phyloP scores from a whole-genome alignment of 2,329 filamentous ascomycete genomes.

The Xylaria sp. region DNA sequence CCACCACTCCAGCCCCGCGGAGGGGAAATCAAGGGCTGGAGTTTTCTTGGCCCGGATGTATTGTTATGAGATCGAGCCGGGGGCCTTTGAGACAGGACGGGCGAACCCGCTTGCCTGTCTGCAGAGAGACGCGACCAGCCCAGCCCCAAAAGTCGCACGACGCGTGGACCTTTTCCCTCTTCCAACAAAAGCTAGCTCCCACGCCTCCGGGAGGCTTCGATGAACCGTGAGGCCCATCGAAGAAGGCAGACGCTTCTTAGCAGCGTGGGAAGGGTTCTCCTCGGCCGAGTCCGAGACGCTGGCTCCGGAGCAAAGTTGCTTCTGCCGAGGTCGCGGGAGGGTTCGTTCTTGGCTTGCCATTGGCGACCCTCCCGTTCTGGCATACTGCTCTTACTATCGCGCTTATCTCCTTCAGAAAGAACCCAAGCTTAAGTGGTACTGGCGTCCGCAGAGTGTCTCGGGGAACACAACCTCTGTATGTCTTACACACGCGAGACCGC shows the following conservation, averaged over 20 bases:
- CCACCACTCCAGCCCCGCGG: constrained; percentile 9
- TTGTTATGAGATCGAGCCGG: constrained; percentile 37
- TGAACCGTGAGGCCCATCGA: constrained; percentile 1
- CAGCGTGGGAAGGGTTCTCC: constrained; percentile 43
- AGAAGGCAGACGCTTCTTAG: constrained; percentile 34
- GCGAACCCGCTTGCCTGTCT: constrained; percentile 34
- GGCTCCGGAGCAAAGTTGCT: constrained; percentile 59
- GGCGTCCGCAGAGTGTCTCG: constrained; percentile 10
- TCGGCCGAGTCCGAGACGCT: constrained; percentile 60
- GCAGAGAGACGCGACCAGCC: constrained; percentile 56
- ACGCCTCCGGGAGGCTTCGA: constrained; percentile 32
- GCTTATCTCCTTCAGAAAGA: constrained; percentile 62
- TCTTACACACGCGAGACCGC: constrained; percentile 7
- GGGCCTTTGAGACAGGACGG: constrained; percentile 42
- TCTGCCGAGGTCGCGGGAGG: constrained; percentile 38
- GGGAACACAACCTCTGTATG: background rate
- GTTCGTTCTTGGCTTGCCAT: constrained; percentile 15
- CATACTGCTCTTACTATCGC: constrained; percentile 56
- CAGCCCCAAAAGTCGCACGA: constrained; percentile 39
- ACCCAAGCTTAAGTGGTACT: constrained; percentile 41
- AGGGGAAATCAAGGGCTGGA: background rate
- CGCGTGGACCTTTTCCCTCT: constrained; percentile 23
- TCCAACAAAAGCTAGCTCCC: constrained; percentile 34
- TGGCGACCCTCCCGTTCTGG: constrained; percentile 29
- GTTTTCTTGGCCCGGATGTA: constrained; percentile 23